Evolutionary conservation across 2,329 filamentous ascomycete species (phyloP), one percentile per base, ranked within the genome.

Genomic region (Botrytis fragariae): DNA sequence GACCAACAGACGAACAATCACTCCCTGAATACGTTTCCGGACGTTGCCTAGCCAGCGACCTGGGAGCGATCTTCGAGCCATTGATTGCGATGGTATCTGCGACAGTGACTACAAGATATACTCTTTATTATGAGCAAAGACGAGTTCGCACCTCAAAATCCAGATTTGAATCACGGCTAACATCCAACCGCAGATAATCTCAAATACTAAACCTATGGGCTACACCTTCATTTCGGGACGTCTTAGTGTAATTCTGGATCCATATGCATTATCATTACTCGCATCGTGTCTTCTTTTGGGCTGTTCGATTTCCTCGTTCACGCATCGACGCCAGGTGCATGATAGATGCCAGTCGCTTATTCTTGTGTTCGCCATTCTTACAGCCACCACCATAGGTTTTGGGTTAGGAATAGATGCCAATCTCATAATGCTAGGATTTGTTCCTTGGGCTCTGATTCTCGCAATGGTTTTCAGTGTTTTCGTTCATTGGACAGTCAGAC

Each of bases 241-340:
- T 62, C 75, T 75, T 70, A 62, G 42, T 20, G 75, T 79, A 63
- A 62, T 80, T 42, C 74, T 81, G 44, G 77, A 80, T 45, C 81
- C 81, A 20, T 79, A 81, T n/a, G 79, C 82, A 14, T 75, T 75
- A 25, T 61, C 81, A 39, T 80, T 83, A 78, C 78, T 83, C 22
- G 74, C 71, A 35, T 80, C 81, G 18, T 82, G 81, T 73, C 69
- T 83, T 25, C 72, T 81, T 4, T 79, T 83, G 32, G 82, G 82
- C 10, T 82, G 78, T 60, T 80, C 80, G 9, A 79, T 82, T 14
- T 82, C 82, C 18, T 82, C 82, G 0, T 83, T 82, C 72, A 75
- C 78, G 2, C 81, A 82, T 51, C 78, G 82, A 45, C 78, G 79
- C 25, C 81, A 82, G 62, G 77, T 75, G 12, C 39, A 75, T 39